phyloP scores from a whole-genome alignment of 139 green algal genomes.

The Diplosphaera chodatii region DNA sequence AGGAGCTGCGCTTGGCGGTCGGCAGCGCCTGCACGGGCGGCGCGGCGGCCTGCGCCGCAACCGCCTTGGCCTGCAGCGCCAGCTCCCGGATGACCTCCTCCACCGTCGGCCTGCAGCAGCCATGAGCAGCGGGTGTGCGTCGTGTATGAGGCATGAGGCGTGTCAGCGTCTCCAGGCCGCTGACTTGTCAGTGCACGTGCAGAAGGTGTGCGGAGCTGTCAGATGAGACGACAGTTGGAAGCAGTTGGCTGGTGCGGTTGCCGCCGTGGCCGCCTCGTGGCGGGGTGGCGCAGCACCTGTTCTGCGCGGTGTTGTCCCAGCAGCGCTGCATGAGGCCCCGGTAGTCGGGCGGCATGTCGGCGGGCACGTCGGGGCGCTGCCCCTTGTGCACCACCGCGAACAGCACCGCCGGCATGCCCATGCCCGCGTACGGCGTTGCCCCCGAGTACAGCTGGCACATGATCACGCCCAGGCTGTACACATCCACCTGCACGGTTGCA shows the following conservation, averaged over 20 bases:
- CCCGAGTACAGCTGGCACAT: not conserved
- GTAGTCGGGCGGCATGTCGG: not conserved
- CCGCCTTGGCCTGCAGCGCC: not conserved
- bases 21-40: not conserved
- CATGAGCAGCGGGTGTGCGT: no score
- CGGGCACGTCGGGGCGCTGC: not conserved
- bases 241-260: no score
- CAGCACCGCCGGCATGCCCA: conserved; percentile 1
- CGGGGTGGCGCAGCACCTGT: no score
- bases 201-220: no score
- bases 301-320: not conserved
- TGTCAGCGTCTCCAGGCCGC: no score
- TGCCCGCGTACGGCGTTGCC: not conserved
- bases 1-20: not conserved
- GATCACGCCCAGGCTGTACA: not conserved
- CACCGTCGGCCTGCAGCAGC: not conserved
- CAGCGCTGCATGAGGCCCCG: not conserved
- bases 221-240: no score
- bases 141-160: no score
- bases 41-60: no score
- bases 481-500: not conserved
- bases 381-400: conserved; percentile 8
- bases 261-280: no score
- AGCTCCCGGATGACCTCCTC: not conserved
- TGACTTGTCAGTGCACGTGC: no score